Evolutionary conservation across 140 eudicot species (phyloP).

Genomic region (Flaveria floridana): DNA sequence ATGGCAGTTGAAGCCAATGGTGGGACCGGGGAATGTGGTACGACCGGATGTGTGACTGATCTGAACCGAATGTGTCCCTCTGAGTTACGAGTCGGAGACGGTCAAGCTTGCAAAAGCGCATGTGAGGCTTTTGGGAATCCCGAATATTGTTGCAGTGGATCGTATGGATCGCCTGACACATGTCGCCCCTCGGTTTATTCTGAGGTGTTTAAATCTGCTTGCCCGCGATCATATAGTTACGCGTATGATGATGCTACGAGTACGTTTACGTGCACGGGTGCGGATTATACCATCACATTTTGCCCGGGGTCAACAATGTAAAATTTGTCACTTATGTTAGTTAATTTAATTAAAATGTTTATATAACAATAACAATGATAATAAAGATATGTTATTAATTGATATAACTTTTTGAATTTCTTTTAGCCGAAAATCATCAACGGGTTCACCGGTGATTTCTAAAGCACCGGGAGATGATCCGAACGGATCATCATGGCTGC

Average conservation of each 20-base stretch:
- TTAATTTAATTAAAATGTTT: neutral
- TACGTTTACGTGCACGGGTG: slow-evolving; percentile 75
- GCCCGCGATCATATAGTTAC: slow-evolving; percentile 73
- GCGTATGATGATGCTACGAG: slow-evolving; percentile 80
- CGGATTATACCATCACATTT: slow-evolving; percentile 67
- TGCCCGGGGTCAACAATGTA: slow-evolving; percentile 73
- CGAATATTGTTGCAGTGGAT: slow-evolving; percentile 72
- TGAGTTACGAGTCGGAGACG: slow-evolving; percentile 54
- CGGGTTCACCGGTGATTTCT: slow-evolving; percentile 30
- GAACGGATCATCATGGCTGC: slow-evolving; percentile 54
- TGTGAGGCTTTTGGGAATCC: slow-evolving; percentile 69
- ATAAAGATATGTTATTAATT: neutral
- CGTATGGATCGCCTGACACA: slow-evolving; percentile 53
- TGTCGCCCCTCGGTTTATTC: slow-evolving; percentile 65
- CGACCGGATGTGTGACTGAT: slow-evolving; percentile 71
- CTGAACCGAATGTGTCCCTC: slow-evolving; percentile 63
- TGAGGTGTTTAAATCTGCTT: slow-evolving; percentile 61
- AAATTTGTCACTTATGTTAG: neutral
- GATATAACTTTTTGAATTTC: neutral
- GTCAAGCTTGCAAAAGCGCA: slow-evolving; percentile 73
- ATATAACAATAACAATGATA: neutral
- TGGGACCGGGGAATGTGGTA: slow-evolving; percentile 59
- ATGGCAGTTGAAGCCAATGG: slow-evolving; percentile 58
- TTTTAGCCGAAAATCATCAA: slow-evolving; percentile 63
- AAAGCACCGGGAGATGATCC: slow-evolving; percentile 34